Evolutionary conservation across 2,329 filamentous ascomycete genomes (phyloP).

Genomic region (Paramyrothecium roridum): DNA sequence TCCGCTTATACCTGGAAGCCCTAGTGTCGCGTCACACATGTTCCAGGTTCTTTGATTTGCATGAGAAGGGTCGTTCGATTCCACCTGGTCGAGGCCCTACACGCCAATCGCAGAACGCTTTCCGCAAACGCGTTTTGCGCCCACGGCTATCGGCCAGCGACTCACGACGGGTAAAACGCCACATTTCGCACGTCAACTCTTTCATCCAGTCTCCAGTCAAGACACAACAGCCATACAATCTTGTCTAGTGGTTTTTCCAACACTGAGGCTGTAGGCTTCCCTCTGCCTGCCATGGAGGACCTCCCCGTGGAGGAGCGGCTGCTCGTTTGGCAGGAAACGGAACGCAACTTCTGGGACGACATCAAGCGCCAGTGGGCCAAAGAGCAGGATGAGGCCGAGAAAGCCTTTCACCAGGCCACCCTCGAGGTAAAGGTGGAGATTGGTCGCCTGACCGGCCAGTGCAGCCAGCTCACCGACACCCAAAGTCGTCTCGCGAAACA

Average conservation of each 20-base stretch:
- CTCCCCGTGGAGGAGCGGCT: slow-evolving; percentile 26
- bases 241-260: no score
- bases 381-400: slow-evolving; percentile 17
- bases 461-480: slow-evolving; percentile 21
- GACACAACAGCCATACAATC: no score
- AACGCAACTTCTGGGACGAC: slow-evolving; percentile 29
- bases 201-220: no score
- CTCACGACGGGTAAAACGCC: background rate
- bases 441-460: slow-evolving; percentile 21
- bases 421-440: slow-evolving; percentile 24
- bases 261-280: slow-evolving; percentile 1
- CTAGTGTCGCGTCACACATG: no score
- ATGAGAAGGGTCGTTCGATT: no score
- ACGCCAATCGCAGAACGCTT: no score
- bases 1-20: background rate
- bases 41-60: no score
- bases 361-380: slow-evolving; percentile 20
- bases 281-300: slow-evolving; percentile 20
- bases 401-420: slow-evolving; percentile 18
- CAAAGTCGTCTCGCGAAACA: slow-evolving; percentile 24
- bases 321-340: slow-evolving; percentile 32
- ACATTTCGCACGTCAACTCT: background rate
- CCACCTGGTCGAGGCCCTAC: no score
- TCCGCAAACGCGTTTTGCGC: no score
- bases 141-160: no score